Base-by-base conservation (phyloP, 805 yeast genomes). In the Metschnikowia chrysomelidarum region DNA sequence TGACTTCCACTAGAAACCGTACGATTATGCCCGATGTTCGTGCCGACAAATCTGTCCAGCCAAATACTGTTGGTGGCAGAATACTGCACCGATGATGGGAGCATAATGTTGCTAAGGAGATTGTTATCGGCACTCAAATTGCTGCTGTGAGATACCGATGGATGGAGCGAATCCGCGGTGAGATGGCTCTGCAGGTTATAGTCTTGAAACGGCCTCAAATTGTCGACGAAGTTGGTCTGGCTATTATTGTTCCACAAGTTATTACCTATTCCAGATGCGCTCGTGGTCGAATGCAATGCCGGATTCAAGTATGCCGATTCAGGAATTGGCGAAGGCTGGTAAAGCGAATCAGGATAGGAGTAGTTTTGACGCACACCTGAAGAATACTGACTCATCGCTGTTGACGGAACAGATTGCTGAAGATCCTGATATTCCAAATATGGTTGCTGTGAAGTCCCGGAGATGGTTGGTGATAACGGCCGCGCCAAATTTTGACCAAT, bases 31-130 rank as follows among this genome's bases (percentile, higher is more conserved):
- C 41, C 37, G n/a, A 19, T 27, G 23, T 24, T 15, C n/a, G 29
- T 17, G 8, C 36, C 32, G 28, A 34, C 24, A 7, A 38, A 41
- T 9, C 38, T 32, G 24, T 40, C 48, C 51, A 47, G 51, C 51
- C 51, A 47, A 19, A 47, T 47, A 15, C 36, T 44, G 27, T 37
- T 39, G 7, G 43, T 27, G 26, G 30, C 18, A 19, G 34, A 29
- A 16, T 24, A 19, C n/a, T 34, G 38, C 4, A 41, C 21, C 16
- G 38, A 27, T 5, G 36, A 30, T 5, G 50, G 34, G 18, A 47
- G 41, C 21, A 38, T 24, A 15, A 44, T 24, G 19, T 36, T 35
- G 32, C 28, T 35, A 27, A 44, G 33, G 30, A 44, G 34, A 4
- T 34, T 36, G 19, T 25, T 26, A n/a, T 41, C 42, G 30, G 20